phyloP scores from a whole-genome alignment of 2,329 filamentous ascomycete genomes.

The Neurospora sp. region DNA sequence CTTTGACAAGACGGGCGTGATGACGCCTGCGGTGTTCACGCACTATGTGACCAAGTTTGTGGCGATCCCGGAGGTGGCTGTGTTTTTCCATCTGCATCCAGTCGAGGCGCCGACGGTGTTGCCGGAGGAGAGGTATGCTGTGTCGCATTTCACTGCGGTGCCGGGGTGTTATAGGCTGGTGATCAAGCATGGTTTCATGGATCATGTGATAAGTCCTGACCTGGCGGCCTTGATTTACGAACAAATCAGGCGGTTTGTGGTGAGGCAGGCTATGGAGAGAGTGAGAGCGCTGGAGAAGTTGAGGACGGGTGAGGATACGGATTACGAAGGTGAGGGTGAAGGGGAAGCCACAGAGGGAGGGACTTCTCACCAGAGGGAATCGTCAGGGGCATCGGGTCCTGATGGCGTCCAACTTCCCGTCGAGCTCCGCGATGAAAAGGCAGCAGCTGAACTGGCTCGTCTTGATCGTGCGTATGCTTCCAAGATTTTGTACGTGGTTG shows the following conservation, averaged over 20 bases:
- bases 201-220: conserved; percentile 55
- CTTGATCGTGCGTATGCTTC: conserved; percentile 11
- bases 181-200: conserved; percentile 62
- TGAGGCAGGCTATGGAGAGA: conserved; percentile 5
- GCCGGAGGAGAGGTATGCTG: conserved; percentile 35
- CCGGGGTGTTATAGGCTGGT: conserved; percentile 59
- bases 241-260: conserved; percentile 26
- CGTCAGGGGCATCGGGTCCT: conserved; percentile 8
- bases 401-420: conserved; percentile 2
- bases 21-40: conserved; percentile 52
- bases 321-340: conserved; percentile 17
- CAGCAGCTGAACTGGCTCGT: conserved; percentile 9
- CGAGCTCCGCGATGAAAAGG: conserved; percentile 9
- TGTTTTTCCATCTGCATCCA: conserved; percentile 65
- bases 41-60: conserved; percentile 65
- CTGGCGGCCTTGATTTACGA: conserved; percentile 51
- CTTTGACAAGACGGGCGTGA: conserved; percentile 64
- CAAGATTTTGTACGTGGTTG: conserved; percentile 34
- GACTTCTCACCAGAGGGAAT: conserved; percentile 24
- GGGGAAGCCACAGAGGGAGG: conserved; percentile 24
- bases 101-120: conserved; percentile 48
- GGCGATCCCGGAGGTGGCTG: conserved; percentile 54
- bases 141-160: conserved; percentile 32
- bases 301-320: conserved; percentile 14
- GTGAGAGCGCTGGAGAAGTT: conserved; percentile 14